Evolutionary conservation across 805 yeast species (phyloP), one percentile per base, ranked within the genome.

Genomic region (Monosporozyma yasuniensis): DNA sequence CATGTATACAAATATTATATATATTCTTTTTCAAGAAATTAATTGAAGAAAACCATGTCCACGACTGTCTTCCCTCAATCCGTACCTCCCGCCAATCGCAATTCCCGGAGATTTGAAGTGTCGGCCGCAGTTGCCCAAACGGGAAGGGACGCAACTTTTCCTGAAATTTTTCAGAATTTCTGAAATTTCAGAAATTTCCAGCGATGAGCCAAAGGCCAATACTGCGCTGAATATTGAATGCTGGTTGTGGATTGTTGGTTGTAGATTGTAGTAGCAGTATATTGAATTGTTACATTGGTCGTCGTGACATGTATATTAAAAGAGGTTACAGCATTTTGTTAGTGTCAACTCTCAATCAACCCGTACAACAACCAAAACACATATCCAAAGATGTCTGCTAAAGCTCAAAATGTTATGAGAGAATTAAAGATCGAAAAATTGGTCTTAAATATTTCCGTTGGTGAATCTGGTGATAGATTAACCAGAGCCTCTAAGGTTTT

Each of bases 401-500:
- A 77, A 72, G 66, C 87, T 70, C 87, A 83, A 76, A 93, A 93
- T 81, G 82, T 87, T 78, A 91, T 93, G 98, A 93, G 96, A 80
- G 98, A 93, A 70, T 82, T 93, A 78, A 90, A 85, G 81, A 91
- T 93, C 81, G 98, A 93, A 81, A 93, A 93, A 81, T 85, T 93
- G 78, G 97, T 93, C 78, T 87, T 93, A 78, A 93, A 93, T 93
- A 93, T 93, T 80, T 90, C 96, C 78, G 99, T 93, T 77, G 99
- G 99, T 81, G 99, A 93, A 81, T 90, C 97, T 77, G 99, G 99
- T 83, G 99, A 93, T 79, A 87, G 98, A 85, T 88, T 93, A 77
- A 93, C 99, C 81, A 91, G 99, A 87, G 99, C 99, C 69, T 93
- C 99, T 73, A 93, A 93, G 84, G 99, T 93, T 71, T 83, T 93